Percentiles rank a stretch among this genome's conserved stretches.
Evolutionary conservation across 495 filamentous ascomycete genomes (phyloP).

Genomic region (Penicillium coffeae): DNA sequence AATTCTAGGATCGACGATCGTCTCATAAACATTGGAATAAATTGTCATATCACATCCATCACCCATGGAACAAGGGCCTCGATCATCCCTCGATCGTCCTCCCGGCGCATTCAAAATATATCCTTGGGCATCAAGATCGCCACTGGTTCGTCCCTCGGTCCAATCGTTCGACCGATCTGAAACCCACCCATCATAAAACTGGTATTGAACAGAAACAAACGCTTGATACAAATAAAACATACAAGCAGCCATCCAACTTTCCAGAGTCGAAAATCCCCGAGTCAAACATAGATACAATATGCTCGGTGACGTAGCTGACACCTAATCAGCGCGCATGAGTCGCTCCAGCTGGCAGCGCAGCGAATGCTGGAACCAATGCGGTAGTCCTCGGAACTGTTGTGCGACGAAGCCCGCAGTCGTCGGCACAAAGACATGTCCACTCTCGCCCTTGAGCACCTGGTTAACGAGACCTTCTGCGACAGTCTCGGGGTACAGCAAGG

Average conservation of each 20-base stretch:
- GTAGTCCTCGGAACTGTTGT: constrained; percentile 31
- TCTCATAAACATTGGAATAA: too few species aligned
- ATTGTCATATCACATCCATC: too few species aligned
- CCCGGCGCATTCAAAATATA: neutral
- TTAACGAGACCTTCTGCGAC: constrained; percentile 61
- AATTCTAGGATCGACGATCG: too few species aligned
- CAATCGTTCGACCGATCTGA: neutral
- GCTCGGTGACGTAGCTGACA: neutral
- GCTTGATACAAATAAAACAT: neutral
- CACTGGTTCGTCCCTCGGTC: neutral
- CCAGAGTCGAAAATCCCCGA: too few species aligned
- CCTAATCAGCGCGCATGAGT: constrained; percentile 24
- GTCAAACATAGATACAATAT: neutral
- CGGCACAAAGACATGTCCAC: constrained; percentile 57
- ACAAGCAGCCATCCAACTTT: neutral
- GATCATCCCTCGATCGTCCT: too few species aligned
- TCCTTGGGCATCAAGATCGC: neutral
- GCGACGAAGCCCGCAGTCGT: constrained; percentile 27
- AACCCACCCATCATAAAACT: too few species aligned
- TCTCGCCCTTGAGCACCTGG: constrained; percentile 54
- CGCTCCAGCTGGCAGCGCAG: constrained; percentile 29
- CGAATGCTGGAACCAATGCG: constrained; percentile 41
- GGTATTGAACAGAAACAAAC: too few species aligned
- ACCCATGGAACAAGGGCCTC: too few species aligned
- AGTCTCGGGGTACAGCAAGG: constrained; percentile 56